Evolutionary conservation across 208 protist genomes (phyloP), one percentile per base, ranked within the genome.

Genomic region (Strigomonas culicis): DNA sequence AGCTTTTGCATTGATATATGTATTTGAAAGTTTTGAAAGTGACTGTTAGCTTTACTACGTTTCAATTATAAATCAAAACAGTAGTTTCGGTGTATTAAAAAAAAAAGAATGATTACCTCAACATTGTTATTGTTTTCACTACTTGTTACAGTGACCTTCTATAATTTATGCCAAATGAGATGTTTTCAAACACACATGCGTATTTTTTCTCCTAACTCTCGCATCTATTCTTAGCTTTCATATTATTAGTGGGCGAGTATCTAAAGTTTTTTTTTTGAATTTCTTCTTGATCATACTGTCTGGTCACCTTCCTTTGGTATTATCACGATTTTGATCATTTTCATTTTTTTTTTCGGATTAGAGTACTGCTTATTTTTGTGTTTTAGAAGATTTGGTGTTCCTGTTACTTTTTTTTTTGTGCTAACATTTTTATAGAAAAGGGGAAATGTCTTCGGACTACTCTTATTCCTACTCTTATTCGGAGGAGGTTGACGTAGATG

Each of bases 401-500:
- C 8, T 34, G 36, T 32, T 63, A 24, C 51, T 53, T 11, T 63
- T 53, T 63, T 34, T 53, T 53, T 53, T 53, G 34, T 41, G 1
- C 39, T 39, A 3, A 17, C 6, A 19, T 24, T 1, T 19, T 34
- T 6, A 32, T 41, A 27, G n/a, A 49, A 1, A 30, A 19, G 7
- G 24, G 17, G n/a, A 49, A 59, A 60, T 32, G 50, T 52, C 56
- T 43, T 55, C 30, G 22, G 31, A 22, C 6, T 75, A 60, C 34
- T 53, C 41, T 17, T 60, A 72, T 25, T 72, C 59, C 32, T 65
- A 65, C 58, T 66, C 61, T 4, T 51, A 55, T 47, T 65, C 58
- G 6, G 49, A 71, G 2, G 27, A 19, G 4, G 31, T 24, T 44
- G 55, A 28, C 0, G 46, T 57, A 13, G 67, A 70, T 4, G 25